Base-by-base conservation (phyloP, 257 asterid species). In the Primulina huaijiensis region DNA sequence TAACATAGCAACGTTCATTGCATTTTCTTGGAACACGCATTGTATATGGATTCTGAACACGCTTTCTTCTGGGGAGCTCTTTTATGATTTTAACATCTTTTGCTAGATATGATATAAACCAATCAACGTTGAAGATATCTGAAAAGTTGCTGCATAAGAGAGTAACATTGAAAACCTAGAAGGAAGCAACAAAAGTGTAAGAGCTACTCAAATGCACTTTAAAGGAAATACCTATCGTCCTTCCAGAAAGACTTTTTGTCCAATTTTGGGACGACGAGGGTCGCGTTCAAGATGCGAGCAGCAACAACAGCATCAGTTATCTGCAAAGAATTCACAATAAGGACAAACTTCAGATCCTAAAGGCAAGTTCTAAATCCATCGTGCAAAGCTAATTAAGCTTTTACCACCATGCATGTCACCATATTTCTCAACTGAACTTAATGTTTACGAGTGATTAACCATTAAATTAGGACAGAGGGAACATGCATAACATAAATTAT, bases 271-370 rank as follows among this genome's bases (percentile, higher is more conserved):
- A 89, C 84, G 71, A 94, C 91, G 37, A 94, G 97, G 73, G 97
- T 89, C 62, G 92, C 99, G 81, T 94, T 94, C 90, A 91, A 83
- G 61, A 94, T 88, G 67, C 97, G 93, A 62, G 99, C 99, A 80
- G 97, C 99, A 85, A 88, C 98, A 79, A 94, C 97, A 76, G 97
- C 97, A 83, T 89, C 97, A 75, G 89, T 88, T 73, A 94, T 94
- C 98, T 91, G 87, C 75, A 69, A 72, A 75, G 55, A 35, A 73
- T 53, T 65, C 65, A 79, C 38, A 38, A 60, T 37, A 60, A 71
- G 20, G 69, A 75, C 29, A 20, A 53, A 62, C 31, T 46, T 77
- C 58, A 75, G 80, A 19, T 10, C 62, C 71, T 63, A 64, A 67
- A 14, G 65, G 14, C 50, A 69, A 68, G 60, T 60, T 57, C 65